Conservation (phyloP, 352 stramenopile species). For the Globisporangium paddicum region DNA sequence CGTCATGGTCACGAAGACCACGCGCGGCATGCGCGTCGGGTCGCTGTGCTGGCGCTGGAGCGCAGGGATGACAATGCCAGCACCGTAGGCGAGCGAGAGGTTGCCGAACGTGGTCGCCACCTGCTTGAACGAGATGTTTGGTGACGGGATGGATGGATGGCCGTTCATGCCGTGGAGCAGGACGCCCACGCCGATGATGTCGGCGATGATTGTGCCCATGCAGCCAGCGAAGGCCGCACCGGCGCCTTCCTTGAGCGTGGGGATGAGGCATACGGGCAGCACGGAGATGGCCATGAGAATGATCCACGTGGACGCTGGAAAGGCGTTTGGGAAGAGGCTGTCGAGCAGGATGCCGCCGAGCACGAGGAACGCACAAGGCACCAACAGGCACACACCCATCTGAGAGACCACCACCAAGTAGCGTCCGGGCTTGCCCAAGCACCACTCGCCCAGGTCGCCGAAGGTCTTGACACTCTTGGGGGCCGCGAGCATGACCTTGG, state of each 20-base stretch:
- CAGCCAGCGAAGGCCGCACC: constrained; percentile 36
- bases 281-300: constrained; percentile 44
- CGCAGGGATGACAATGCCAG: constrained; percentile 45
- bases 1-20: constrained; percentile 43
- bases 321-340: constrained; percentile 42
- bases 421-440: constrained; percentile 32
- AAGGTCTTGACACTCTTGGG: constrained; percentile 41
- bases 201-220: constrained; percentile 45
- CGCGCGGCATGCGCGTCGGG: constrained; percentile 42
- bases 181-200: constrained; percentile 31
- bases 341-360: constrained; percentile 36
- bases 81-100: constrained; percentile 41
- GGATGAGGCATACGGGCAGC: constrained; percentile 35
- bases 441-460: constrained; percentile 42
- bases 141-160: constrained; percentile 29
- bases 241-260: constrained; percentile 46
- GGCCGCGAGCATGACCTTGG: constrained; percentile 44
- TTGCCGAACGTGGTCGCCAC: constrained; percentile 47
- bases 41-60: constrained; percentile 48
- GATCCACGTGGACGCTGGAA: constrained; percentile 38
- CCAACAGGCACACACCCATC: constrained; percentile 36
- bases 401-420: constrained; percentile 39
- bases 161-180: constrained; percentile 43
- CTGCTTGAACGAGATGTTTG: constrained; percentile 36
- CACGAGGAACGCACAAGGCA: constrained; percentile 42